A percentile compares a stretch with the other conserved stretches of the same genome.
Evolutionary conservation across 2,329 filamentous ascomycete genomes (phyloP).

Genomic region (Emericellopsis cladophorae): DNA sequence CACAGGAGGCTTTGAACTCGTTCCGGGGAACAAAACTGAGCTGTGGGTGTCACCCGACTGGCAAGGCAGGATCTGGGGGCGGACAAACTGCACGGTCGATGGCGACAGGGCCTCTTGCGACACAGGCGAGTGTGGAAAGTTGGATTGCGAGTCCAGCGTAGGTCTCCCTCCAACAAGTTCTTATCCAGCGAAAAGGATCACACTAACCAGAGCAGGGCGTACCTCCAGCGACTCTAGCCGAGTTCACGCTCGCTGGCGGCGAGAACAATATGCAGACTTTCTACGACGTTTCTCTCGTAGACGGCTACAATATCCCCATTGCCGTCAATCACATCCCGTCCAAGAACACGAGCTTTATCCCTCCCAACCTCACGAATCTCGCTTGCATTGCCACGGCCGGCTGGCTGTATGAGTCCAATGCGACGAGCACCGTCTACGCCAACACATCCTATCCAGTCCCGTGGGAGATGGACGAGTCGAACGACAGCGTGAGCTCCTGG

Average conservation of each 20-base stretch:
- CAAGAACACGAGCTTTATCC: constrained; percentile 51
- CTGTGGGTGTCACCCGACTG: constrained; percentile 60
- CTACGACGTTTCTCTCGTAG: constrained; percentile 76
- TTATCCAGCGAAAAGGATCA: neutral
- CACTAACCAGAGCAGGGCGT: constrained; percentile 40
- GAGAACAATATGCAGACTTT: constrained; percentile 51
- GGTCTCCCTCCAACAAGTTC: constrained; percentile 14
- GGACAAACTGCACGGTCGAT: constrained; percentile 73
- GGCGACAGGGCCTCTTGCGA: constrained; percentile 53
- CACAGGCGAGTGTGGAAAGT: constrained; percentile 63
- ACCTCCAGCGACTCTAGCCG: constrained; percentile 63
- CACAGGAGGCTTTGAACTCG: constrained; percentile 56
- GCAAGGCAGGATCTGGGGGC: constrained; percentile 72
- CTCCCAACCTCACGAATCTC: constrained; percentile 64
- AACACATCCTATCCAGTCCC: constrained; percentile 56
- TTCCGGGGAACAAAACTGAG: constrained; percentile 40
- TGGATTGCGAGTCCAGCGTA: constrained; percentile 60
- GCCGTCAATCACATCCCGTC: constrained; percentile 49
- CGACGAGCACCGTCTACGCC: constrained; percentile 44
- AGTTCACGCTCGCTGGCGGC: constrained; percentile 65
- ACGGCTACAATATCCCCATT: constrained; percentile 71
- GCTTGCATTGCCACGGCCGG: constrained; percentile 63
- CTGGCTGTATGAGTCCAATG: constrained; percentile 40
- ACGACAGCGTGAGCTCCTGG: constrained; percentile 50
- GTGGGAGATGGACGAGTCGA: constrained; percentile 47